Evolutionary conservation across 2,329 filamentous ascomycete species (phyloP).

Genomic region (Aspergillus arachidicola): DNA sequence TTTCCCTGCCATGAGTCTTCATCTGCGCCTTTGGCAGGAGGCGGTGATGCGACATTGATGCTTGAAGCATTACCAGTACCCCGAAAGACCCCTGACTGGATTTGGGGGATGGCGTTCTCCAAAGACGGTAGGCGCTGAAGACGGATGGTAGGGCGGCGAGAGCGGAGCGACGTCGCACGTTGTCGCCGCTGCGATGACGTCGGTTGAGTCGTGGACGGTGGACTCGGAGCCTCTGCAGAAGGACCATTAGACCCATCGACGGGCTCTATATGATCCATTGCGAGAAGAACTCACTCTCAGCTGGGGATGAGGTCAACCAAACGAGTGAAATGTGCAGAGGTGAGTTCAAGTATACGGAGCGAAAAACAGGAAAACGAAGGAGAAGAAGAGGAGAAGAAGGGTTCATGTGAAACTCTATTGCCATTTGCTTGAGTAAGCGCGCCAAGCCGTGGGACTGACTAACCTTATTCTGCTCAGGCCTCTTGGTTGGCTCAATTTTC

Average conservation of each 20-base stretch:
- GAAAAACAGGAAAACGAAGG: slow-evolving; percentile 6
- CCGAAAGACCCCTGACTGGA: slow-evolving; percentile 8
- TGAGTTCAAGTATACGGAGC: not conserved
- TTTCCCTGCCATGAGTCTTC: slow-evolving; percentile 31
- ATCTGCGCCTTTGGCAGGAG: slow-evolving; percentile 20
- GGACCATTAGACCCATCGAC: slow-evolving; percentile 25
- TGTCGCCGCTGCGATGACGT: slow-evolving; percentile 25
- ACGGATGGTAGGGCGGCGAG: slow-evolving; percentile 37
- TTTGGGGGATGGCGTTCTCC: slow-evolving; percentile 12
- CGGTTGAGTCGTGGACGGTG: slow-evolving; percentile 20
- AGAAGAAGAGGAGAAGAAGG: not conserved
- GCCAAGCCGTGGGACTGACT: slow-evolving; percentile 5
- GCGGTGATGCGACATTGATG: slow-evolving; percentile 8
- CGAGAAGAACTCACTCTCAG: slow-evolving; percentile 1
- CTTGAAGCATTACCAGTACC: slow-evolving; percentile 3
- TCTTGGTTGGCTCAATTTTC: not conserved
- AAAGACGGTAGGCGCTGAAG: slow-evolving; percentile 25
- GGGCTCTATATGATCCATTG: slow-evolving; percentile 45
- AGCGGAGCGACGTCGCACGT: slow-evolving; percentile 26
- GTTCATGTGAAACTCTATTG: not conserved
- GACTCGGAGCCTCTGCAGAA: slow-evolving; percentile 9
- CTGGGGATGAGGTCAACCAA: not conserved
- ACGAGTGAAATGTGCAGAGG: not conserved
- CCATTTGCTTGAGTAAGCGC: not conserved
- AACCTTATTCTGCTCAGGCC: not conserved